phyloP scores from a whole-genome alignment of 257 asterid genomes.

The Plantago elongata region DNA sequence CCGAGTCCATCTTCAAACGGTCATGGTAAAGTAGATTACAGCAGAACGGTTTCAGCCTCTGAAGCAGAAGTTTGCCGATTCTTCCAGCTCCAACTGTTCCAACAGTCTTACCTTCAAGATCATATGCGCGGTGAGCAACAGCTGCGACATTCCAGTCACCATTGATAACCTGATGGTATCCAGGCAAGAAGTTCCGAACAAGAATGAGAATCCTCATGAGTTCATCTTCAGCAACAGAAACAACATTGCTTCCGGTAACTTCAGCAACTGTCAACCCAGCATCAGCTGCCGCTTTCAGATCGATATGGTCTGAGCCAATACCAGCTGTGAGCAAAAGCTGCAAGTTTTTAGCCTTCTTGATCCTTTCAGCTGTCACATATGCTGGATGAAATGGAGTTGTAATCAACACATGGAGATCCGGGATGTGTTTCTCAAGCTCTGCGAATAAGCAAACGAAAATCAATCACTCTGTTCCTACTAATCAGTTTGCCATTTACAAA shows the following conservation, averaged over 20 bases:
- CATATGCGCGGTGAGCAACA: constrained; percentile 83
- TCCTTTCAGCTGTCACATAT: constrained; percentile 92
- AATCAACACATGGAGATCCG: constrained; percentile 88
- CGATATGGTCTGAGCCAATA: constrained; percentile 92
- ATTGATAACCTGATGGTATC: constrained; percentile 71
- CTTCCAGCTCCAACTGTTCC: constrained; percentile 99
- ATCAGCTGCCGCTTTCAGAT: constrained; percentile 94
- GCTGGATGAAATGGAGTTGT: constrained; percentile 98
- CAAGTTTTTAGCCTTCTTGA: constrained; percentile 82
- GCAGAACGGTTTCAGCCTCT: constrained; percentile 89
- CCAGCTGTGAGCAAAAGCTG: constrained; percentile 94
- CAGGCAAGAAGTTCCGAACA: constrained; percentile 83
- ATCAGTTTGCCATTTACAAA: too few relatives aligned
- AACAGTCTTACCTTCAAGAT: constrained; percentile 98
- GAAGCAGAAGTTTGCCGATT: constrained; percentile 77
- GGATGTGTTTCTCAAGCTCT: constrained; percentile 95
- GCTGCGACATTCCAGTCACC: constrained; percentile 98
- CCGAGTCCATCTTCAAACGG: constrained; percentile 67
- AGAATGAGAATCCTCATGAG: constrained; percentile 97
- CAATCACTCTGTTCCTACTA: neutral
- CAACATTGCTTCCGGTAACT: constrained; percentile 93
- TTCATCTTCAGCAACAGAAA: constrained; percentile 97
- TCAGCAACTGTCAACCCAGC: constrained; percentile 97
- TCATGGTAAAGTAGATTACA: constrained; percentile 90
- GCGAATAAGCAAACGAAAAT: constrained; percentile 21